Base-by-base conservation (phyloP, 2,329 filamentous ascomycete genomes). In the Alternaria angustiovoidea region DNA sequence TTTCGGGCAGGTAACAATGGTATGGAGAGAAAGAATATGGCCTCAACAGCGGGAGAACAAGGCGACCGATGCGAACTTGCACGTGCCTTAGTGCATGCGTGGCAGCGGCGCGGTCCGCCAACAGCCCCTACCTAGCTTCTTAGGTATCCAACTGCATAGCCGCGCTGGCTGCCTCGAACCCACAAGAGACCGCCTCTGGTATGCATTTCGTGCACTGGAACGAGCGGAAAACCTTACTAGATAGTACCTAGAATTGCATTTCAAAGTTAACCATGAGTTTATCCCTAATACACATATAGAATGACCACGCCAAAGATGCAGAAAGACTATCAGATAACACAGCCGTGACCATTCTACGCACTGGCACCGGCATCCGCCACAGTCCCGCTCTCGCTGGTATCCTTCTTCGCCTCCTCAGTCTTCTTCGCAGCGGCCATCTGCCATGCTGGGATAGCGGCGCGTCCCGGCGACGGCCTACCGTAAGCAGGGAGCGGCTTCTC, bases 401-500 rank as follows among this genome's bases (percentile, higher is more conserved):
- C 80, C 66, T 81, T 81, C 69, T 81, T 81, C 5, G 78, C 75
- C 46, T 76, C 75, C 54, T 84, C 80, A 24, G 76, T 81, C 55
- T 76, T 81, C 76, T 81, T 81, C 64, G 81, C 81, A 34, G 81
- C 81, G 0, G 83, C 83, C 76, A 86, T 77, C 69, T 86, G 84
- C 84, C 84, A 86, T 6, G 80, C 80, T 6, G 84, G 84, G 48
- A 86, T 86, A 1, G 81, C 79, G 4, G 82, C 81, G 28, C 75
- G 70, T 16, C 77, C 78, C 28, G 65, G 67, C 5, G 72, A 65
- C n/a, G 74, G 59, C 49, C 76, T 68, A 49, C 74, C 69, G 58
- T 76, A 79, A 5, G 75, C 66, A 24, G 69, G 72, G 5, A 73
- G 68, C 14, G 75, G 57, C 58, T 75, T 75, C 42, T 78, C 77